Evolutionary conservation across 306 rosid genomes (phyloP), one percentile per base, ranked within the genome.

Genomic region (Vachellia collinsii): DNA sequence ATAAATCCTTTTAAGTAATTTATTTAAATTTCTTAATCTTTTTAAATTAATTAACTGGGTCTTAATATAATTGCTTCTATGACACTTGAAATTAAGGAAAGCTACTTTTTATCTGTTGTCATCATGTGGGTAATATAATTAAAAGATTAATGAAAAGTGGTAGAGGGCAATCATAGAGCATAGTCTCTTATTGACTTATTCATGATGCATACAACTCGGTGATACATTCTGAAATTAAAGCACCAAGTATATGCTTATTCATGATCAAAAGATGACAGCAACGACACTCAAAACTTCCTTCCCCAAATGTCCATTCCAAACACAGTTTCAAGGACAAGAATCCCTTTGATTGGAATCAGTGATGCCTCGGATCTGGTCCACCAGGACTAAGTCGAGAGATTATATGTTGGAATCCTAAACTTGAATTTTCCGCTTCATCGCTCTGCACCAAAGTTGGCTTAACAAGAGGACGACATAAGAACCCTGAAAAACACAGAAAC

Each of bases 331-430:
- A 1, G 6, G 14, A 29, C 29, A 61, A 23, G 0, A 11, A 12
- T 58, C 36, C 16, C 36, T 59, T 3, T 23, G 3, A 3, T 4
- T 10, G 65, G 37, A 59, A 9, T 59, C 75, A 84, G 36, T 84
- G 85, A 25, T 84, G 87, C 37, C 29, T 76, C 23, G 85, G 84
- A 19, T 80, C 85, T 64, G 87, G 87, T 38, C 87, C 85, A 0
- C 34, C 63, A 0, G 85, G 85, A 34, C 82, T 77, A 19, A 84
- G 77, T 36, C 83, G 64, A 50, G 72, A 72, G 44, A 75, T 59
- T 41, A 14, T 25, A 16, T 64, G 69, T 80, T 80, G 73, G 43
- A 42, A 48, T 11, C 61, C 78, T 50, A 4, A 39, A 22, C 61
- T 0, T 54, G 51, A 65, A 80, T 44, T 46, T 66, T n/a, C 65